These are phyloP conservation scores for Apiosordaria backusii DNA, from an alignment of 495 filamentous ascomycete genomes.

Conservation along the genomic window DNA sequence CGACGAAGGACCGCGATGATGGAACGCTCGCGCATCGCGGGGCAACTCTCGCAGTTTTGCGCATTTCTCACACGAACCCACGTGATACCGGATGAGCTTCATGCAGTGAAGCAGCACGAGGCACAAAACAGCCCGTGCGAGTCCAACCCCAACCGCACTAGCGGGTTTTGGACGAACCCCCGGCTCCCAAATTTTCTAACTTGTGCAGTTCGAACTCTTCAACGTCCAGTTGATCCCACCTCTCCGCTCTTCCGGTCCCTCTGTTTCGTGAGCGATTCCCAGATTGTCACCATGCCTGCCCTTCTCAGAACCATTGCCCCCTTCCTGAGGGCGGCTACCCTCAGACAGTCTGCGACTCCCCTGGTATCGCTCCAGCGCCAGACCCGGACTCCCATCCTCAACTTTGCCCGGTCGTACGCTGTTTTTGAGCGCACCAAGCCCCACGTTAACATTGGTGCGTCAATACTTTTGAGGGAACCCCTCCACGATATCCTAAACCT, in stretches of 20 bases:
- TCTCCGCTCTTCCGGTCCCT: conserved; percentile 29
- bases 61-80: not conserved
- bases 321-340: conserved; percentile 64
- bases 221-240: conserved; percentile 12
- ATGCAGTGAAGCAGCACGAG: conserved; percentile 8
- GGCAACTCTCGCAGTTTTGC: not conserved
- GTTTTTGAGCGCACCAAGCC: conserved; percentile 90
- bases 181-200: conserved; percentile 26
- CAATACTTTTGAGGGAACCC: not conserved
- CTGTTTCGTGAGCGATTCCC: conserved; percentile 23
- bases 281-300: conserved; percentile 56
- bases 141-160: not conserved
- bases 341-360: conserved; percentile 63
- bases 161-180: not conserved
- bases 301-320: conserved; percentile 63
- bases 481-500: conserved; percentile 12
- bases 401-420: conserved; percentile 68
- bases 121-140: conserved; percentile 14
- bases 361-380: conserved; percentile 57
- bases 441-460: conserved; percentile 87
- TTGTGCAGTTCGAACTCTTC: conserved; percentile 1
- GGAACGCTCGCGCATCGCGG: not conserved
- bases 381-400: conserved; percentile 62
- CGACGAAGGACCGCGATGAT: not conserved
- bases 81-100: not conserved